phyloP scores from a whole-genome alignment of 352 stramenopile species.

The Paralagenidium karlingii region DNA sequence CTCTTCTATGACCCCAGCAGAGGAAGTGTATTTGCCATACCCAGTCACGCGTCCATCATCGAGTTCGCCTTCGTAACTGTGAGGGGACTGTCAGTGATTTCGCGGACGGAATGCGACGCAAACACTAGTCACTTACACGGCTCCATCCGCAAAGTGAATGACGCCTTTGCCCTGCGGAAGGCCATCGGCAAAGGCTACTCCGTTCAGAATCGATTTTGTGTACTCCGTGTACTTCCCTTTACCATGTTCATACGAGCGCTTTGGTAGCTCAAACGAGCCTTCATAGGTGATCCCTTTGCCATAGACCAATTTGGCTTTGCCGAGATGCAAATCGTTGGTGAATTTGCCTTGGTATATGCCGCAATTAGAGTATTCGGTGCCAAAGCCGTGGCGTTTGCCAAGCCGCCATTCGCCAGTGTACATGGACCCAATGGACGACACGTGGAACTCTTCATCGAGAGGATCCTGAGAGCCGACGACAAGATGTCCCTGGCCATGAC shows the following conservation, averaged over 20 bases:
- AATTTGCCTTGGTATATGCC: slow-evolving; percentile 57
- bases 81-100: no score
- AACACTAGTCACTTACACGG: no score
- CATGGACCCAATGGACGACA: slow-evolving; percentile 46
- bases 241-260: slow-evolving; percentile 24
- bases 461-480: slow-evolving; percentile 11
- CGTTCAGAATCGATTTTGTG: slow-evolving; percentile 26
- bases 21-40: slow-evolving; percentile 37
- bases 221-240: slow-evolving; percentile 21
- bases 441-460: slow-evolving; percentile 45
- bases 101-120: background rate
- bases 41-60: slow-evolving; percentile 38
- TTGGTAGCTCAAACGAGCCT: slow-evolving; percentile 32
- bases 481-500: slow-evolving; percentile 35
- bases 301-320: slow-evolving; percentile 35
- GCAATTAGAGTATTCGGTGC: slow-evolving; percentile 46
- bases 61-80: slow-evolving; percentile 57
- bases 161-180: slow-evolving; percentile 31
- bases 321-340: slow-evolving; percentile 18
- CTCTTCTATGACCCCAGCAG: slow-evolving; percentile 48
- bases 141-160: slow-evolving; percentile 46
- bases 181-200: slow-evolving; percentile 30
- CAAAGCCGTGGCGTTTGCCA: slow-evolving; percentile 33
- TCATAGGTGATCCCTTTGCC: slow-evolving; percentile 33
- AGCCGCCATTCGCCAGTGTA: slow-evolving; percentile 37